Evolutionary conservation across 805 yeast species (phyloP).

Genomic region (Spathaspora boniae): DNA sequence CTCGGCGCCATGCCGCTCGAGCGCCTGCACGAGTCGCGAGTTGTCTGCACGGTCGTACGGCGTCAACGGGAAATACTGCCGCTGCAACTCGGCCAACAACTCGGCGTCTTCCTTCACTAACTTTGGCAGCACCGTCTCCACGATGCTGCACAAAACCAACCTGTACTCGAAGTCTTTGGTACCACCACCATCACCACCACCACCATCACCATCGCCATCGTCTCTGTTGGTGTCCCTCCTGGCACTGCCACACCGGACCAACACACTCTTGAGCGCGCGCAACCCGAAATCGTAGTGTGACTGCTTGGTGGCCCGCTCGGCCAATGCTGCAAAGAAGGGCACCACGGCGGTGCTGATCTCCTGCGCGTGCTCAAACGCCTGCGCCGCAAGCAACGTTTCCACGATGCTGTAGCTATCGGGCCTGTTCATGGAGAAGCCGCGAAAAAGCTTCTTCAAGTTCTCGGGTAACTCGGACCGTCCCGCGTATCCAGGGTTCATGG

Average conservation of each 20-base stretch:
- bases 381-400: conserved; percentile 66
- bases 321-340: conserved; percentile 49
- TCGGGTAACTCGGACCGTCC: conserved; percentile 86
- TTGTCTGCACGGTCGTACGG: conserved; percentile 18
- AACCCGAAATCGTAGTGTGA: conserved; percentile 88
- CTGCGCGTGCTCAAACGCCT: conserved; percentile 57
- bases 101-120: conserved; percentile 51
- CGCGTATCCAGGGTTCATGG: conserved; percentile 86
- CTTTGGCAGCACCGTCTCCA: conserved; percentile 67
- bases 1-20: conserved; percentile 24
- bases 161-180: conserved; percentile 17
- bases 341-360: conserved; percentile 48
- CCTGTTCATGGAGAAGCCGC: conserved; percentile 66
- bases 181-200: conserved; percentile 4
- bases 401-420: conserved; percentile 73
- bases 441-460: conserved; percentile 73
- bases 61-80: conserved; percentile 24
- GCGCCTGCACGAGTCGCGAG: conserved; percentile 18
- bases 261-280: conserved; percentile 69
- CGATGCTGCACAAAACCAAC: conserved; percentile 49
- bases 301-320: conserved; percentile 45
- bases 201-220: conserved; percentile 7
- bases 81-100: conserved; percentile 26
- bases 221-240: conserved; percentile 18
- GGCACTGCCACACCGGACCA: conserved; percentile 55